A percentile compares a stretch with the other conserved stretches of the same genome.
These are phyloP conservation scores for Chlorella sp. DNA, from an alignment of 139 green algal genomes.

Conservation along the genomic window DNA sequence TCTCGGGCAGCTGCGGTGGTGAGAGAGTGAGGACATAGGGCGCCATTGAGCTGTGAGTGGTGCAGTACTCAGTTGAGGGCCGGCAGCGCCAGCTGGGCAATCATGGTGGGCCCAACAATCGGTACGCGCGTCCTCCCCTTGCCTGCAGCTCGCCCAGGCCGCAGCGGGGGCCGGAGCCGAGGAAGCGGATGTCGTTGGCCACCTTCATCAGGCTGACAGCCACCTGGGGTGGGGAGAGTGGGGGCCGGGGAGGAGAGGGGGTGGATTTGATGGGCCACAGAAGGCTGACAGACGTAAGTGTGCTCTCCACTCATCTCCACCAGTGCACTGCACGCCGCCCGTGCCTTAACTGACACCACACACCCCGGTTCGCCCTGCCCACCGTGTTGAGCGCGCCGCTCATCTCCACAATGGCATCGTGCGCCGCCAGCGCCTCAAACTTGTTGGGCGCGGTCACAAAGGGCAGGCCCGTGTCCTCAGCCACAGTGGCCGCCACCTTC, in stretches of 20 bases:
- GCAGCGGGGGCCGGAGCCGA: constrained; percentile 81
- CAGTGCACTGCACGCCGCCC: too few species aligned
- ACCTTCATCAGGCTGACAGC: constrained; percentile 95
- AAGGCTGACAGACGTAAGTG: too few species aligned
- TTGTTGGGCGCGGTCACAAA: constrained; percentile 97
- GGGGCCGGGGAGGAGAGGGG: too few species aligned
- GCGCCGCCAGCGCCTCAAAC: constrained; percentile 96
- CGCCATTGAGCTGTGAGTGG: too few species aligned
- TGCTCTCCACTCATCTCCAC: too few species aligned
- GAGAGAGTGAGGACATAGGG: too few species aligned
- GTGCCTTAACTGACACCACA: too few species aligned
- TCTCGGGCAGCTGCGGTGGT: constrained; percentile 82
- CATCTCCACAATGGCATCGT: constrained; percentile 91
- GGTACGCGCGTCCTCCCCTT: too few species aligned
- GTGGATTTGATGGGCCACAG: too few species aligned
- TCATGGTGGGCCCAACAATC: too few species aligned
- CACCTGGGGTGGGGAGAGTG: constrained; percentile 8
- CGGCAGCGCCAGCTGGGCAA: too few species aligned
- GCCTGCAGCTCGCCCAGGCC: constrained; percentile 92
- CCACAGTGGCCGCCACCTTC: constrained; percentile 80
- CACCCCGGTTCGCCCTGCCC: background rate
- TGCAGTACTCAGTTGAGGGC: too few species aligned
- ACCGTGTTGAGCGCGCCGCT: constrained; percentile 91
- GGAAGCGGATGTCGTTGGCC: constrained; percentile 89
- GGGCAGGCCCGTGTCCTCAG: constrained; percentile 83